Evolutionary conservation across 495 filamentous ascomycete species (phyloP), one percentile per base, ranked within the genome.

Genomic region (Annulohypoxylon moriforme): DNA sequence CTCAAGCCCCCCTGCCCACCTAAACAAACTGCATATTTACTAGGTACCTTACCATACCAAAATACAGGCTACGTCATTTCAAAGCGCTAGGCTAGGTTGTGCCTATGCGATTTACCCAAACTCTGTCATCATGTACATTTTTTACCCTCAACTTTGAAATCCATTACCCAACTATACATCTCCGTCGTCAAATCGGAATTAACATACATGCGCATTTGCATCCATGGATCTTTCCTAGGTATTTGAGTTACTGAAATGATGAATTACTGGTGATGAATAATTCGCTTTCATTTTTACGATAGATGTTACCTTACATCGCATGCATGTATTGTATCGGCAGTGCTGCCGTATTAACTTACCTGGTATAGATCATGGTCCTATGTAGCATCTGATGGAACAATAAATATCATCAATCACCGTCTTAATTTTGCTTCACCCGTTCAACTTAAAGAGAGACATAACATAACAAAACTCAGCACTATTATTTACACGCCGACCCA

Each of bases 391-490:
- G n/a, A 3, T 1, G 16, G 13, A 60, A 57, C 18, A 59, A 61
- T 71, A 71, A 57, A 66, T 62, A 72, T 63, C 69, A 59, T 47
- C 64, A 68, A 47, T 49, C 52, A 31, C 64, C 69, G 53, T 64
- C 27, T 47, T 67, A 64, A 18, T 64, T 63, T 24, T 50, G 22
- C 34, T 53, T 64, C 44, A 67, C 25, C 33, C 27, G 13, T 27
- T 7, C 53, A 60, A 22, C 42, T 13, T 22, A 62, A n/a, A n/a
- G n/a, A 68, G 4, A 62, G 27, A 57, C 29, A 24, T n/a, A 18
- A 31, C 13, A 53, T 27, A 49, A n/a, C 25, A 60, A 47, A 14
- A 44, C 1, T 60, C 38, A 63, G 1, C 7, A 34, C n/a, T 34
- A 36, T 40, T 34, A 57, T 14, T n/a, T 46, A 56, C 55, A 68